Evolutionary conservation across 331 rosid genomes (phyloP), one percentile per base, ranked within the genome.

Genomic region (Pyracantha coccinea): DNA sequence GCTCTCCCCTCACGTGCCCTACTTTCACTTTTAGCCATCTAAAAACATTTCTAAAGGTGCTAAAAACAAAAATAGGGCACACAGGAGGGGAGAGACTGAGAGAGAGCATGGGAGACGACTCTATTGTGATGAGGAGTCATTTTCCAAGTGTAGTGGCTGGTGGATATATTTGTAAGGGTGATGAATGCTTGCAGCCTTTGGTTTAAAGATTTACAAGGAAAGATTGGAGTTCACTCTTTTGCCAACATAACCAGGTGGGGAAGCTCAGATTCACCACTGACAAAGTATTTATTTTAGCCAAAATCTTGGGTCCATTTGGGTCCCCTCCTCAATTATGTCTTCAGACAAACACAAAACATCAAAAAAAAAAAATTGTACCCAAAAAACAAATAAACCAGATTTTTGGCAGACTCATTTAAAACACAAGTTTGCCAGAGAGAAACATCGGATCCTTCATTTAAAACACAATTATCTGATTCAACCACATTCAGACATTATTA

Each of bases 401-500:
- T 65, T 25, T 38, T 38, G 71, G 64, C 19, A 7, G 59, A 72
- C 74, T 65, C 74, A 75, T 41, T 38, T 74, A 75, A 35, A 69
- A 79, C 65, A n/a, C 47, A 41, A 41, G 47, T 10, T 41, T 41
- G 47, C 47, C 47, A 3, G 47, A 11, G 47, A 41, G 47, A 41
- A 1, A 27, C 28, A 2, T 27, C 28, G 28, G 28, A 91, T 80
- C 89, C 91, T 91, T 83, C 83, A 73, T 73, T 72, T 82, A 81
- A 79, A 75, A 85, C 86, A 75, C 83, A 84, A 74, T 32, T 58
- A 28, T 73, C 71, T 77, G 78, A 61, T 74, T 70, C 63, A 79
- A 79, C 41, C 38, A 70, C 78, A 24, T 69, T 69, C 73, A 50
- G 32, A 67, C 23, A 41, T 9, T 70, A 61, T 70, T 74, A 66